Evolutionary conservation across 192 early-diverging fungal genomes (phyloP), one percentile per base, ranked within the genome.

Genomic region (Chytriomyces sp.): DNA sequence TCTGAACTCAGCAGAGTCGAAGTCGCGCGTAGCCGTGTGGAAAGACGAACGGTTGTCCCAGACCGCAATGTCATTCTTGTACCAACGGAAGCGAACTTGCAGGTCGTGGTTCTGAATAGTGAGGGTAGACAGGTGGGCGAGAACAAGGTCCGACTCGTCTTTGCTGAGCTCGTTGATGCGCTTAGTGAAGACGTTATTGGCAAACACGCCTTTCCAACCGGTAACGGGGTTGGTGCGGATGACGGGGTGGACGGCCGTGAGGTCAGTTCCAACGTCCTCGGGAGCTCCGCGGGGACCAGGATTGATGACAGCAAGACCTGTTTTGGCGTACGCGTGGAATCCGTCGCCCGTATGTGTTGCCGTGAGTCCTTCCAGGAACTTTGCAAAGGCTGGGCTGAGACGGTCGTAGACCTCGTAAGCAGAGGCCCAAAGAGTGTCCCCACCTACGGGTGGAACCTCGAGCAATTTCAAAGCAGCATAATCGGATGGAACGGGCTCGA

Each of bases 151-250:
- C n/a, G n/a, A n/a, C n/a, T n/a, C n/a, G n/a, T 60, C 39, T 14
- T 82, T 74, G 3, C 66, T 65, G 5, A 84, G 59, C 3, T 61
- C 81, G n/a, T 76, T 74, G 68, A 91, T 88, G 36, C 76, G 77
- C 5, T 80, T 79, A 4, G 87, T 89, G 62, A 89, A 90, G 25
- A 75, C 81, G 32, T 77, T 74, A 70, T 91, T 90, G 44, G 41
- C 41, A n/a, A 44, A 91, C 28, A 91, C 64, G n/a, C 81, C 75
- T 59, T 89, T 90, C 84, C 85, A 84, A 7, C 86, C 85, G 2
- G 89, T 91, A 91, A 84, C 78, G n/a, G 82, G 82, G 75, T 84
- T 84, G 22, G 82, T 84, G 3, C 82, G 77, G 30, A 84, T 60
- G 10, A 78, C 49, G 4, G 77, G 77, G 49, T 78, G 77, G 31